Evolutionary conservation across 768 basidiomycete genomes (phyloP), one percentile per base, ranked within the genome.

Genomic region (Boletus sp.): DNA sequence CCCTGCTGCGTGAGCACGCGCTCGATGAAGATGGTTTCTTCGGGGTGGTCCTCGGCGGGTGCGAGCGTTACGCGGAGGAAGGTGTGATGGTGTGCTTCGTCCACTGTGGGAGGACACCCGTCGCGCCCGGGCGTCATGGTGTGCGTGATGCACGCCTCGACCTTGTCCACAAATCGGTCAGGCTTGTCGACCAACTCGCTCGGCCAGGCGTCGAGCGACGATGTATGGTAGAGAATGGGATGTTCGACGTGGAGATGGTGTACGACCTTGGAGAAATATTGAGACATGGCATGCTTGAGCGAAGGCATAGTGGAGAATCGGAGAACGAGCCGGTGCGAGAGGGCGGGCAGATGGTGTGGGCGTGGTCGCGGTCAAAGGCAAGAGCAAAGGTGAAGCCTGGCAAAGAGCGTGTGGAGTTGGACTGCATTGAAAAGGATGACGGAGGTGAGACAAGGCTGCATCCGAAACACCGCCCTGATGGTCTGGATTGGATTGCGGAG

Each of bases 191-290:
- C 41, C 11, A 59, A 14, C 5, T 54, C 48, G 8, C n/a, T 32
- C 7, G 57, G 57, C 59, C 52, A 60, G 13, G 10, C n/a, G 23
- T 60, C 57, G 23, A 60, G 52, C 3, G 57, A 14, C 0, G 56
- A 59, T 2, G 51, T 47, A 13, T 51, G 56, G 17, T 53, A 59
- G 8, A 59, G 35, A 5, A 59, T 32, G 17, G 51, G 2, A 10
- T 34, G 2, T 11, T 56, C 55, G 2, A 15, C 1, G 32, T 53
- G 46, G 4, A 6, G 29, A 41, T 58, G 56, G 32, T 58, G 52
- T 3, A 59, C 49, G 17, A 50, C 49, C 8, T 51, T 59, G 21
- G 57, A 47, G 35, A 59, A 51, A 38, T 59, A 60, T 3, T 54
- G 57, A 2, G 45, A 30, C 3, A 59, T 13, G 0, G 43, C 7